Conservation (phyloP, 2,329 filamentous ascomycete genomes). For the Fusarium udum region DNA sequence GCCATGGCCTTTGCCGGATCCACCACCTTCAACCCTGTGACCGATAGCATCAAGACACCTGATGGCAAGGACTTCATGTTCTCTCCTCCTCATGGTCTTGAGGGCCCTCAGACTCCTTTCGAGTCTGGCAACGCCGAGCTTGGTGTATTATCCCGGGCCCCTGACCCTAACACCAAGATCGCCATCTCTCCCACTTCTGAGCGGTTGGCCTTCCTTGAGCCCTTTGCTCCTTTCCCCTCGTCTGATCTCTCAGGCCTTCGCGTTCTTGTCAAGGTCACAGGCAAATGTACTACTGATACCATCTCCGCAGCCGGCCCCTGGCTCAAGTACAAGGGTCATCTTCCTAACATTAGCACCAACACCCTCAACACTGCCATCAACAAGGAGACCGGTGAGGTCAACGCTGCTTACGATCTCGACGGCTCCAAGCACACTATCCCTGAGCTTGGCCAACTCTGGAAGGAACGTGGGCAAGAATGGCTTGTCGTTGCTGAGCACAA, state of each 20-base stretch:
- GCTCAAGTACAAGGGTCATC: conserved; percentile 99
- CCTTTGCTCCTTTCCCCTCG: conserved; percentile 84
- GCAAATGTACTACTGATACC: conserved; percentile 97
- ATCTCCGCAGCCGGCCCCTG: conserved; percentile 95
- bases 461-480: conserved; percentile 79
- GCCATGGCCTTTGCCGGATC: conserved; percentile 93
- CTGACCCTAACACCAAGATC: conserved; percentile 76
- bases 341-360: conserved; percentile 97
- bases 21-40: conserved; percentile 96
- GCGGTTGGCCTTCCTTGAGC: conserved; percentile 89
- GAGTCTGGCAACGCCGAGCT: conserved; percentile 80
- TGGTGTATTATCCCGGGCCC: conserved; percentile 74
- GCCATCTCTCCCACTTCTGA: conserved; percentile 87
- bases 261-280: conserved; percentile 94
- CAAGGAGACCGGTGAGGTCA: conserved; percentile 90
- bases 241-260: conserved; percentile 79
- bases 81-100: conserved; percentile 76
- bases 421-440: conserved; percentile 82
- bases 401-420: conserved; percentile 87
- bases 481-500: conserved; percentile 97
- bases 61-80: conserved; percentile 88
- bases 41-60: conserved; percentile 82
- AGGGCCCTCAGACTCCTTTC: conserved; percentile 72
- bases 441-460: conserved; percentile 87
- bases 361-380: conserved; percentile 96